phyloP scores from a whole-genome alignment of 202 grass and related monocot species.

The Setaria italica region DNA sequence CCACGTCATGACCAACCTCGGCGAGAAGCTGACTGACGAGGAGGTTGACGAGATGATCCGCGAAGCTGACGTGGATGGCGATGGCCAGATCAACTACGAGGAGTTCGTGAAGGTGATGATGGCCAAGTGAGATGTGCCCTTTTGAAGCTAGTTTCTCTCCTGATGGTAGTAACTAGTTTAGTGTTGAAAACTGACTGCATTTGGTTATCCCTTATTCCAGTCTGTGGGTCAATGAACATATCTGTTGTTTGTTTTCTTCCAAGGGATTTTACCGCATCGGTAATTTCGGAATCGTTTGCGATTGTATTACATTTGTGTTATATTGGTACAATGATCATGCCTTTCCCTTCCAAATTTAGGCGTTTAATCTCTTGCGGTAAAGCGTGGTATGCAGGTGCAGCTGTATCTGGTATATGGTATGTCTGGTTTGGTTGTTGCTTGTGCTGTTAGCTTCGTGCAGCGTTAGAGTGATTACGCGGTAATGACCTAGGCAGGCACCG shows the following conservation, averaged over 20 bases:
- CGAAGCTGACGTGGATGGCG: slow-evolving; percentile 71
- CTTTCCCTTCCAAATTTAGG: slow-evolving; percentile 16
- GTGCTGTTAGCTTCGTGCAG: background rate
- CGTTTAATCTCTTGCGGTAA: background rate
- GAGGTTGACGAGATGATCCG: slow-evolving; percentile 86
- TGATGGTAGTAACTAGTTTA: slow-evolving; percentile 58
- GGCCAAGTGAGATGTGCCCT: slow-evolving; percentile 66
- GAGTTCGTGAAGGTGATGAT: slow-evolving; percentile 94
- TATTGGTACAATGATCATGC: slow-evolving; percentile 23
- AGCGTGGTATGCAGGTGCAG: background rate
- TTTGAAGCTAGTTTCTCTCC: slow-evolving; percentile 47
- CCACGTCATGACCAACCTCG: slow-evolving; percentile 92
- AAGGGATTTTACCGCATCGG: slow-evolving; percentile 14
- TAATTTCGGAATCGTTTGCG: slow-evolving; percentile 40
- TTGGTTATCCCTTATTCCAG: slow-evolving; percentile 38
- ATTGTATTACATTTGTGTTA: slow-evolving; percentile 38
- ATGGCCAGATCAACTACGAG: slow-evolving; percentile 85
- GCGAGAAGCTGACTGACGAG: slow-evolving; percentile 84
- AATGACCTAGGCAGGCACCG: background rate
- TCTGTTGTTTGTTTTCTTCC: slow-evolving; percentile 36
- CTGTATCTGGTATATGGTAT: background rate
- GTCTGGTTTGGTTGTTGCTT: background rate
- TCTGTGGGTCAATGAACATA: slow-evolving; percentile 18
- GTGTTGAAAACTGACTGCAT: slow-evolving; percentile 48
- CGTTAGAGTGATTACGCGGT: background rate